Base-by-base conservation (phyloP, 257 asterid species). In the Rubia yunnanensis region DNA sequence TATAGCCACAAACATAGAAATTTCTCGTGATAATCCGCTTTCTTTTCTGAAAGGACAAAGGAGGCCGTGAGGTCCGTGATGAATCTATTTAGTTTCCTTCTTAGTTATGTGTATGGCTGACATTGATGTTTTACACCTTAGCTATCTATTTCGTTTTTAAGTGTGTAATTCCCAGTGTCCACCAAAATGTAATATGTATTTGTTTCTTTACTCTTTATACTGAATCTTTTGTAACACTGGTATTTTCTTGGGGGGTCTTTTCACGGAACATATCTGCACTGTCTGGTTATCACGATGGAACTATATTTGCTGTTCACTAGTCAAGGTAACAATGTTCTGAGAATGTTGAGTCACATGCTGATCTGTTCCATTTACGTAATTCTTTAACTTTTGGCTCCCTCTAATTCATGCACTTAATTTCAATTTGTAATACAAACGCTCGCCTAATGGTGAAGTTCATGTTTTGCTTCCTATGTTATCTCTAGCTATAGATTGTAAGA, bases 201-300 rank as follows among this genome's bases (percentile, higher is more conserved):
- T 24, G 36, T 52, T 70, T 11, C 30, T n/a, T 11, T 22, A n/a
- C 58, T 22, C 38, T 66, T 34, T 60, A 34, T 48, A n/a, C n/a
- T n/a, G n/a, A n/a, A n/a, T n/a, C n/a, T n/a, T n/a, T n/a, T n/a
- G n/a, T n/a, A n/a, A n/a, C n/a, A n/a, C 32, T 30, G 31, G 3
- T 48, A 46, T 46, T 26, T 28, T 7, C 57, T 53, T 59, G 23
- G 7, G 5, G 7, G 56, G 39, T 73, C 65, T 15, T 39, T 84
- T 73, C 88, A 92, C 97, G 99, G 72, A 60, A 52, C 97, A 87
- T 69, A 62, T 87, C 41, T 79, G 88, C 63, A 83, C 88, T 92
- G 60, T 80, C 96, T 71, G 99, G 97, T 70, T 92, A 84, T 80
- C 99, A 92, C 65, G 92, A 86, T 74, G 85, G 96, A 49, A 89